Percentiles rank a stretch among this genome's conserved stretches.
phyloP scores from a whole-genome alignment of 2,329 filamentous ascomycete species.

The Fusarium austroafricanum region DNA sequence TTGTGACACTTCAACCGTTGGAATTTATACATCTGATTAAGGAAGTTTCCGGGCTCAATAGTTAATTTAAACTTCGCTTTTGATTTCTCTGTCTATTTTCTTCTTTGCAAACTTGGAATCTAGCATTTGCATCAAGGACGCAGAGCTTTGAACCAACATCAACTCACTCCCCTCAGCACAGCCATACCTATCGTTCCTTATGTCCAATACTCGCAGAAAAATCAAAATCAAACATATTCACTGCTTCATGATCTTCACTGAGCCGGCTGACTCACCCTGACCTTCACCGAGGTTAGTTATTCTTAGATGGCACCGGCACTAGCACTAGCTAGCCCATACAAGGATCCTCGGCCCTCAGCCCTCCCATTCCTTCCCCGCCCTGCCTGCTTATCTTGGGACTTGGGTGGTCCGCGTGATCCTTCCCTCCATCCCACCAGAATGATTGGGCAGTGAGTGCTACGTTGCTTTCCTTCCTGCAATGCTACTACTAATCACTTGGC shows the following conservation, averaged over 20 bases:
- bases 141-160: neutral
- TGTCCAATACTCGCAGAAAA: neutral
- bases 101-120: neutral
- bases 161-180: neutral
- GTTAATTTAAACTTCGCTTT: neutral
- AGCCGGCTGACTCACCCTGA: neutral
- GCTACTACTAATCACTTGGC: slow-evolving; percentile 28
- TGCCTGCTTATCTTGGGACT: slow-evolving; percentile 5
- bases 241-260: neutral
- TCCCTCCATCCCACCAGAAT: neutral
- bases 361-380: neutral
- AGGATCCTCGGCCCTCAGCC: neutral
- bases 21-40: neutral
- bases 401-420: slow-evolving; percentile 4
- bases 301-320: neutral
- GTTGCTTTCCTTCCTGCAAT: slow-evolving; percentile 31
- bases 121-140: neutral
- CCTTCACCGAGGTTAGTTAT: neutral
- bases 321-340: slow-evolving; percentile 10
- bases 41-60: neutral
- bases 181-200: neutral
- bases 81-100: no score
- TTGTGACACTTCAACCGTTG: slow-evolving; percentile 5
- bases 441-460: slow-evolving; percentile 27
- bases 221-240: neutral